These are phyloP conservation scores for Paraphaeosphaeria sporulosa DNA, from an alignment of 2,329 filamentous ascomycete species.

Conservation along the genomic window DNA sequence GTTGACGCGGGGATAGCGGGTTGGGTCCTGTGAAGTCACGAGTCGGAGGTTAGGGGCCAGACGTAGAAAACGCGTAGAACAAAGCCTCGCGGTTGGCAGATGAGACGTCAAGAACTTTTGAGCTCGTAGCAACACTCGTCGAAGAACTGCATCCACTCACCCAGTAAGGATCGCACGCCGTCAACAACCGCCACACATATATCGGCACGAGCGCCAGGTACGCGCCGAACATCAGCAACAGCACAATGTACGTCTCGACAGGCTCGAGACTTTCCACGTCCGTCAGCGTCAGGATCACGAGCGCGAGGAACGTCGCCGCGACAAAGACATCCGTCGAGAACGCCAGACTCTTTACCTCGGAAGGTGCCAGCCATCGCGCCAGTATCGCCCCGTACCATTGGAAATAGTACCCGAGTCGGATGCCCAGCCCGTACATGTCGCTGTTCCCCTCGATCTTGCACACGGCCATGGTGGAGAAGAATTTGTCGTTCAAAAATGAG, in stretches of 20 bases:
- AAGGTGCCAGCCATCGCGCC: conserved; percentile 31
- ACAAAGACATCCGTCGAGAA: conserved; percentile 27
- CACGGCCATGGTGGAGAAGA: conserved; percentile 19
- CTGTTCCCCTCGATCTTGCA: conserved; percentile 33
- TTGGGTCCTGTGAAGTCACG: conserved; percentile 19
- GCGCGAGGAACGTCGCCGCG: conserved; percentile 29
- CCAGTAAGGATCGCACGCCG: conserved; percentile 27
- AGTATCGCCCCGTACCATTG: conserved; percentile 38
- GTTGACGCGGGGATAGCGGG: conserved; percentile 23
- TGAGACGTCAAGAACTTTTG: too few relatives aligned
- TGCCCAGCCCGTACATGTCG: conserved; percentile 45
- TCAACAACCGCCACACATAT: conserved; percentile 30
- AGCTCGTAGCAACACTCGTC: not conserved
- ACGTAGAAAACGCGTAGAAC: not conserved
- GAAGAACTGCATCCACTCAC: not conserved
- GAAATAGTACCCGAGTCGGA: conserved; percentile 41
- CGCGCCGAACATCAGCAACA: conserved; percentile 30
- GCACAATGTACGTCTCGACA: conserved; percentile 31
- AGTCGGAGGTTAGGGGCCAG: not conserved
- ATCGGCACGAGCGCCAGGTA: conserved; percentile 28
- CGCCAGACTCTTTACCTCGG: conserved; percentile 21
- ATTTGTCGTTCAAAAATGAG: not conserved
- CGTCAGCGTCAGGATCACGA: conserved; percentile 24
- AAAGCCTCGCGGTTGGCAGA: not conserved
- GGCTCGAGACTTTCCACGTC: conserved; percentile 22